Conservation (phyloP, 129 eudicot species). For the Helianthus tuberosus region DNA sequence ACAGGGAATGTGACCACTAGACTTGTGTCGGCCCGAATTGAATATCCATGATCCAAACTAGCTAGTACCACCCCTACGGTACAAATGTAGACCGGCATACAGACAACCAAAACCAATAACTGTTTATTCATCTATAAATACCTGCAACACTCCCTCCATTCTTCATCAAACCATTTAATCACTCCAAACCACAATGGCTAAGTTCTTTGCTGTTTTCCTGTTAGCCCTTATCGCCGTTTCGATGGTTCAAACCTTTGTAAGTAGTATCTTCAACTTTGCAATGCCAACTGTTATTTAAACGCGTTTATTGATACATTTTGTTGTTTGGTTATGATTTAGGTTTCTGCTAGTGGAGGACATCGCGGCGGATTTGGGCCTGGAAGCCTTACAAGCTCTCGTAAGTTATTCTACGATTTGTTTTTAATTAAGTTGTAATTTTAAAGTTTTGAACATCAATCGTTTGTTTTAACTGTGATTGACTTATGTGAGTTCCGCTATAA, state of each 20-base stretch:
- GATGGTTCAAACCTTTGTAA: conserved; percentile 50
- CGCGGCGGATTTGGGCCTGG: conserved; percentile 65
- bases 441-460: too few species aligned
- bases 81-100: conserved; percentile 34
- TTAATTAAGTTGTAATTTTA: too few species aligned
- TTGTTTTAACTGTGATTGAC: too few species aligned
- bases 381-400: conserved; percentile 69
- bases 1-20: conserved; percentile 18
- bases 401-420: conserved; percentile 23
- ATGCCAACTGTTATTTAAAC: neutral
- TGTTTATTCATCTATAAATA: conserved; percentile 35
- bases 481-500: too few species aligned
- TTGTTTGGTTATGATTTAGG: conserved; percentile 23
- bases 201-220: conserved; percentile 45
- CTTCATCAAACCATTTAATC: conserved; percentile 28
- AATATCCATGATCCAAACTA: conserved; percentile 30
- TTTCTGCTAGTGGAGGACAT: conserved; percentile 28
- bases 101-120: conserved; percentile 22
- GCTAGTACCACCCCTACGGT: conserved; percentile 13
- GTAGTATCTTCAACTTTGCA: conserved; percentile 12
- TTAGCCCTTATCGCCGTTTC: conserved; percentile 57
- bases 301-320: neutral
- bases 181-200: conserved; percentile 46
- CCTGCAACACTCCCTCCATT: conserved; percentile 12
- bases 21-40: conserved; percentile 26